Conservation (phyloP, 768 basidiomycete species). For the Rhodosporidiobolus odoratus region DNA sequence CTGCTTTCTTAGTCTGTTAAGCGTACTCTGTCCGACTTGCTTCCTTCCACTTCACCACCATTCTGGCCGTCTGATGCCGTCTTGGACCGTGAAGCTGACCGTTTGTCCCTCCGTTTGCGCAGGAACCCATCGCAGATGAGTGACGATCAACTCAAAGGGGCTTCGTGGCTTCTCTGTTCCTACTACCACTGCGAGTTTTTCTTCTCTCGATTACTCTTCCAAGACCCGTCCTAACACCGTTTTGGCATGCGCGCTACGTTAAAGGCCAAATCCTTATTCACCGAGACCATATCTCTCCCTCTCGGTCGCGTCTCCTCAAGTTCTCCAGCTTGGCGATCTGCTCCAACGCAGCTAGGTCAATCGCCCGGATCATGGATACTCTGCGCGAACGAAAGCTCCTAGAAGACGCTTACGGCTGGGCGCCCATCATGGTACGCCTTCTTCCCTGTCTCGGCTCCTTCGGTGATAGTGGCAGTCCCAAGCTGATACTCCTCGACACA, state of each 20-base stretch:
- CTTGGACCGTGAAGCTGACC: no score
- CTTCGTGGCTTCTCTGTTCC: conserved; percentile 56
- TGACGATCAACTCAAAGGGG: conserved; percentile 56
- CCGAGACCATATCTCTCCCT: conserved; percentile 61
- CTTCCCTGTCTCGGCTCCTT: conserved; percentile 44
- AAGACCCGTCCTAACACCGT: no score
- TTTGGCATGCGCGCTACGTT: neutral
- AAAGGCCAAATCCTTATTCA: conserved; percentile 64
- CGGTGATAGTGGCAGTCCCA: conserved; percentile 45
- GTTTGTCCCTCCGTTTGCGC: no score
- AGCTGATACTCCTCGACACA: neutral
- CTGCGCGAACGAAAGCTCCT: conserved; percentile 49
- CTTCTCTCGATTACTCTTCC: no score
- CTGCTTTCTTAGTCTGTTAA: conserved; percentile 2
- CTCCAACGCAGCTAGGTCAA: conserved; percentile 74
- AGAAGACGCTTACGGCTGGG: conserved; percentile 10
- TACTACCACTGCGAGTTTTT: conserved; percentile 55
- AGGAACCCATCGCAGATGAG: conserved; percentile 58
- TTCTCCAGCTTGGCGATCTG: conserved; percentile 71
- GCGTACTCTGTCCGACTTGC: neutral
- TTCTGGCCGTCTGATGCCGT: no score
- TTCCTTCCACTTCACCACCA: neutral
- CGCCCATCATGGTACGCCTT: conserved; percentile 2
- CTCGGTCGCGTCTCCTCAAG: conserved; percentile 8
- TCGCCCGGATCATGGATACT: conserved; percentile 64